phyloP scores from a whole-genome alignment of 441 rosid species.

The Croton setiger region DNA sequence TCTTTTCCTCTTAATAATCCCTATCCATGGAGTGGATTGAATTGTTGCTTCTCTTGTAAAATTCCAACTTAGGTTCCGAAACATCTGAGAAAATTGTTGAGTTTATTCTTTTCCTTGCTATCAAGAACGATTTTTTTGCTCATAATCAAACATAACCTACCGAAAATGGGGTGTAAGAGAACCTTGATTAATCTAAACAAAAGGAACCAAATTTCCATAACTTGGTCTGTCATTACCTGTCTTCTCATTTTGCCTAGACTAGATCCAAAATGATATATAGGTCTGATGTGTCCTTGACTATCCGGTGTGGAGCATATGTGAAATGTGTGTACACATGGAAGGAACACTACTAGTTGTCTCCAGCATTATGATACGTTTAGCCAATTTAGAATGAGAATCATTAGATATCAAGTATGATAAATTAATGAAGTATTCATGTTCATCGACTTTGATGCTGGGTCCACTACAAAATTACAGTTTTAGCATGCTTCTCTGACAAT shows the following conservation, averaged over 20 bases:
- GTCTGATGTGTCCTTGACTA: not conserved
- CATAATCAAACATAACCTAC: not conserved
- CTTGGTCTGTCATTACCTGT: not conserved
- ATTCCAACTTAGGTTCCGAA: not conserved
- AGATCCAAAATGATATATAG: not conserved
- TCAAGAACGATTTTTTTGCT: not conserved
- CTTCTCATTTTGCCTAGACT: not conserved
- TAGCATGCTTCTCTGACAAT: not conserved
- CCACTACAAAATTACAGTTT: not conserved
- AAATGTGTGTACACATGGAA: not conserved
- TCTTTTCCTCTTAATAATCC: slow-evolving; percentile 1
- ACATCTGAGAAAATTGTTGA: not conserved
- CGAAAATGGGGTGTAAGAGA: not conserved
- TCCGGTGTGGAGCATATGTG: not conserved
- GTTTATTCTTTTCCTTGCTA: not conserved
- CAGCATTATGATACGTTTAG: not conserved
- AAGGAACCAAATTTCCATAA: not conserved
- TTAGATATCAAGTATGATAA: not conserved
- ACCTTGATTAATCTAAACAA: not conserved
- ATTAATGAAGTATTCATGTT: not conserved
- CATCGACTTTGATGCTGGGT: not conserved
- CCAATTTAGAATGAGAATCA: not conserved
- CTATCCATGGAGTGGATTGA: not conserved
- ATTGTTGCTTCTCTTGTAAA: slow-evolving; percentile 9
- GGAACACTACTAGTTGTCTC: not conserved